phyloP scores from a whole-genome alignment of 306 rosid species.

The Heteromeles arbutifolia region DNA sequence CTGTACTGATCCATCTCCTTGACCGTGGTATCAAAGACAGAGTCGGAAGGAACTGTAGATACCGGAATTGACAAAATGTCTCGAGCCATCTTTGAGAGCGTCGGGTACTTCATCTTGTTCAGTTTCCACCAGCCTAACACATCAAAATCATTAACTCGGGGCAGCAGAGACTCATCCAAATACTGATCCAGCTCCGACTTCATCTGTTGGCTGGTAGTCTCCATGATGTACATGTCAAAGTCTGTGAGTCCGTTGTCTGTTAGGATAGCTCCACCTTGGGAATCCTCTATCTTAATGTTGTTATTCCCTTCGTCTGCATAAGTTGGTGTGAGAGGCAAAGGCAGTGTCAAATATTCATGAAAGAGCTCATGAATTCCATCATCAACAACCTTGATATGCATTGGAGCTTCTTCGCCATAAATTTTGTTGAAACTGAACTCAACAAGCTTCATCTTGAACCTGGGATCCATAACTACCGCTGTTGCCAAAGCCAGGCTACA shows the following conservation, averaged over 20 bases:
- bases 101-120: slow-evolving; percentile 84
- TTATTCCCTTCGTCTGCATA: slow-evolving; percentile 62
- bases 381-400: slow-evolving; percentile 62
- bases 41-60: slow-evolving; percentile 50
- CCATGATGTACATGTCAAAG: slow-evolving; percentile 92
- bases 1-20: slow-evolving; percentile 80
- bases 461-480: slow-evolving; percentile 93
- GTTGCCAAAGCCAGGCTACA: slow-evolving; percentile 74
- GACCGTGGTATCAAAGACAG: slow-evolving; percentile 41
- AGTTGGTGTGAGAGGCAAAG: slow-evolving; percentile 78
- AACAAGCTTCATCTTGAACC: slow-evolving; percentile 94
- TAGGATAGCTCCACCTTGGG: slow-evolving; percentile 48
- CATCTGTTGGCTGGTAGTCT: slow-evolving; percentile 78
- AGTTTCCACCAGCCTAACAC: slow-evolving; percentile 92
- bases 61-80: slow-evolving; percentile 74
- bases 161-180: slow-evolving; percentile 78
- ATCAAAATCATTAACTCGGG: slow-evolving; percentile 78
- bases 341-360: slow-evolving; percentile 71
- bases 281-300: slow-evolving; percentile 34
- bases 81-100: slow-evolving; percentile 91
- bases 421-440: slow-evolving; percentile 88
- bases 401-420: slow-evolving; percentile 67
- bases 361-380: slow-evolving; percentile 89
- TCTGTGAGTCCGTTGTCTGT: slow-evolving; percentile 78
- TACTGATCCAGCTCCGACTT: slow-evolving; percentile 88